Percentiles rank a stretch among this genome's conserved stretches.
Evolutionary conservation across 345 rosid genomes (phyloP).

Genomic region (Dipteronia sinensis): DNA sequence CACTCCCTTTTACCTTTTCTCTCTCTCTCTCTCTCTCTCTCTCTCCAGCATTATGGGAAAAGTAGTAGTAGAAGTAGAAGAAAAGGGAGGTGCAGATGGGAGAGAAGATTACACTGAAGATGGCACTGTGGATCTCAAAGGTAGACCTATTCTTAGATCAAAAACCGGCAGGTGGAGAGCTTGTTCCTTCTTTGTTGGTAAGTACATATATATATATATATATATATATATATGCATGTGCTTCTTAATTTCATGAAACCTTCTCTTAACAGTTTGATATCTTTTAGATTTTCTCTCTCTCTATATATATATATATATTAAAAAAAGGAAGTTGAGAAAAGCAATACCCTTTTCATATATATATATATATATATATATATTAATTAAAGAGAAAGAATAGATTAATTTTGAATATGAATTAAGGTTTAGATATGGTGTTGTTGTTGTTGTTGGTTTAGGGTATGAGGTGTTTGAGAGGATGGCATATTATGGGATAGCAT

Average conservation of each 20-base stretch:
- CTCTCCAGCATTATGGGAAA: constrained; percentile 23
- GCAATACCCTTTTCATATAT: no score
- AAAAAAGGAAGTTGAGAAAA: no score
- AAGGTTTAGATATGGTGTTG: no score
- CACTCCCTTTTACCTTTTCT: background rate
- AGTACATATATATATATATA: background rate
- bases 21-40: background rate
- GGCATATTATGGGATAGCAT: constrained; percentile 66
- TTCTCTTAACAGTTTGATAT: no score
- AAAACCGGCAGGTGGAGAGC: constrained; percentile 63
- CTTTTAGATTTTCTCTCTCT: background rate
- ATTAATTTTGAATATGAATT: no score
- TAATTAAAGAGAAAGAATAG: no score
- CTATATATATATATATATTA: no score
- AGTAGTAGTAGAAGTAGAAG: constrained; percentile 37
- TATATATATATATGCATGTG: background rate
- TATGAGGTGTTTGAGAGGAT: constrained; percentile 74
- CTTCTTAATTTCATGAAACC: no score
- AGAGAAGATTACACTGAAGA: constrained; percentile 48
- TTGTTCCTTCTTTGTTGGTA: constrained; percentile 60
- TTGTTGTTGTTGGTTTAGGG: constrained; percentile 24
- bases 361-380: no score
- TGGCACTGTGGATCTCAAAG: constrained; percentile 58
- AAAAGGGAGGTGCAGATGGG: constrained; percentile 28
- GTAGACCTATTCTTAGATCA: constrained; percentile 51